Evolutionary conservation across 2,329 filamentous ascomycete species (phyloP).

Genomic region (Dothistroma septosporum): DNA sequence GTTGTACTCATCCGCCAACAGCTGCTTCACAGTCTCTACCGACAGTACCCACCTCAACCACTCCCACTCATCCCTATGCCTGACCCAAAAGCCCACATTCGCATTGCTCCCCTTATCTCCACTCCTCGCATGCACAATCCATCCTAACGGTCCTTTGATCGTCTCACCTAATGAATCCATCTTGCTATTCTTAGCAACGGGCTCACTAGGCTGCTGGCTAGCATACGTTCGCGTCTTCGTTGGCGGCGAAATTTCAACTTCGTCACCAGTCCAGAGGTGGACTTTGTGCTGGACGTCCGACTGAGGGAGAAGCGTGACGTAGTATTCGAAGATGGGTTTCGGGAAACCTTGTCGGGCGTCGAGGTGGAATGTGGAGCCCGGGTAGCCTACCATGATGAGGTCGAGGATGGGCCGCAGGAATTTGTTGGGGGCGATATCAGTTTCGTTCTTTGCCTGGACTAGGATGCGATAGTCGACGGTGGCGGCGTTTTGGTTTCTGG

Average conservation of each 20-base stretch:
- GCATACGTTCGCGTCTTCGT: conserved; percentile 31
- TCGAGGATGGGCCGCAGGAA: conserved; percentile 41
- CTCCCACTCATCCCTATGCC: conserved; percentile 32
- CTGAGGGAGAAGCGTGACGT: conserved; percentile 37
- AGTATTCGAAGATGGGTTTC: conserved; percentile 42
- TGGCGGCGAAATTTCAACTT: conserved; percentile 35
- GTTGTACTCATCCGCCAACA: conserved; percentile 35
- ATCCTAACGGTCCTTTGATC: conserved; percentile 37
- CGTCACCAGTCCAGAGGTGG: conserved; percentile 30
- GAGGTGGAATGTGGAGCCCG: conserved; percentile 31
- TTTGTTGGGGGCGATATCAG: conserved; percentile 28
- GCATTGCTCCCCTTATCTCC: conserved; percentile 36
- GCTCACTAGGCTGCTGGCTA: conserved; percentile 35
- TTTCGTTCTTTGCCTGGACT: conserved; percentile 29
- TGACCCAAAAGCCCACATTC: conserved; percentile 42
- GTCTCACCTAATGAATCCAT: conserved; percentile 35
- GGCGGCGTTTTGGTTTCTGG: conserved; percentile 42
- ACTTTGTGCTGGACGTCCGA: conserved; percentile 27
- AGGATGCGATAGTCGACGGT: conserved; percentile 48
- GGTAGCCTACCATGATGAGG: conserved; percentile 41
- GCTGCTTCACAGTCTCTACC: conserved; percentile 25
- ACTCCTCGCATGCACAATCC: conserved; percentile 33
- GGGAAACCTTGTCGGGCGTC: conserved; percentile 40
- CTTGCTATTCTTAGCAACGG: conserved; percentile 10
- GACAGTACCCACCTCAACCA: conserved; percentile 33